These are phyloP conservation scores for Plenodomus lindquistii DNA, from an alignment of 2,329 filamentous ascomycete species.

Conservation along the genomic window DNA sequence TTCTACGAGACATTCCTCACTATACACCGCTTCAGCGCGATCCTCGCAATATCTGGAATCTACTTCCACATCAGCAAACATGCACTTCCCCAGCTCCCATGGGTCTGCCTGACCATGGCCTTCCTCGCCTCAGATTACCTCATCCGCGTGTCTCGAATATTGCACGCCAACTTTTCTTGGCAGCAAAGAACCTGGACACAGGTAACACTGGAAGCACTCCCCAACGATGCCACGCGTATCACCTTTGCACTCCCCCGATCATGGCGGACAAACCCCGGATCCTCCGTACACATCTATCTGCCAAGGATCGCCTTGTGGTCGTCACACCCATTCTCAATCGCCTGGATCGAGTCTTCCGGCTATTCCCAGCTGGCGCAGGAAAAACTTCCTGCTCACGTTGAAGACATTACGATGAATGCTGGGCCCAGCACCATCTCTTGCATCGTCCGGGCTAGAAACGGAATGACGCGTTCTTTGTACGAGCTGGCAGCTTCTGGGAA, in stretches of 20 bases:
- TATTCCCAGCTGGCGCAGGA: conserved; percentile 8
- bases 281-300: conserved; percentile 77
- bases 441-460: conserved; percentile 80
- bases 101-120: conserved; percentile 61
- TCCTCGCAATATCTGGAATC: conserved; percentile 62
- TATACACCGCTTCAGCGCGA: conserved; percentile 66
- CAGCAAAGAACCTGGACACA: conserved; percentile 61
- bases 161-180: conserved; percentile 67
- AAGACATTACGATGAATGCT: conserved; percentile 49
- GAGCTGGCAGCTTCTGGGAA: conserved; percentile 61
- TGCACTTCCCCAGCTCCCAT: conserved; percentile 61
- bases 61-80: conserved; percentile 65
- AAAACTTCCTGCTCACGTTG: conserved; percentile 36
- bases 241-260: conserved; percentile 71
- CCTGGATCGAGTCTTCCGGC: conserved; percentile 67
- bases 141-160: conserved; percentile 59
- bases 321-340: conserved; percentile 76
- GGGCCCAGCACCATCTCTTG: conserved; percentile 58
- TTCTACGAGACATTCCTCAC: conserved; percentile 78
- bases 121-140: conserved; percentile 66
- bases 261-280: conserved; percentile 71
- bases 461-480: conserved; percentile 79
- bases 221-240: conserved; percentile 71
- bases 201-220: conserved; percentile 64
- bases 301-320: conserved; percentile 69